These are phyloP conservation scores for Diaporthe capsici DNA, from an alignment of 2,329 filamentous ascomycete species.

Conservation along the genomic window DNA sequence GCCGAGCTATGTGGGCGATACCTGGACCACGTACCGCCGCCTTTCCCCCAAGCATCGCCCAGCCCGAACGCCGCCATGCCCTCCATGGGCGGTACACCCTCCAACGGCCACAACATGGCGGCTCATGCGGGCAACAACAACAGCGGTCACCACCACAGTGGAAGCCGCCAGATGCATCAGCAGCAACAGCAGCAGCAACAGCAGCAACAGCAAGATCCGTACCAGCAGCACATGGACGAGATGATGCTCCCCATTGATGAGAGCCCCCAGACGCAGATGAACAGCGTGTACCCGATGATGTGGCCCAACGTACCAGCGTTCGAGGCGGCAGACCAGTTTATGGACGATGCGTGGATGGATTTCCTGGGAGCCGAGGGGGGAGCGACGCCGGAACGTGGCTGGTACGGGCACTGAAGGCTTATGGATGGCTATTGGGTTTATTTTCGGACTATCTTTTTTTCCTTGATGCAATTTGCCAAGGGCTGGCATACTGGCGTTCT, in stretches of 20 bases:
- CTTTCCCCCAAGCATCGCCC: slow-evolving; percentile 40
- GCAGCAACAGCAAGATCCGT: slow-evolving; percentile 38
- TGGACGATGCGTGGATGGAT: slow-evolving; percentile 57
- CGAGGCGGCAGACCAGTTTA: slow-evolving; percentile 54
- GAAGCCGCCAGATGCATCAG: slow-evolving; percentile 37
- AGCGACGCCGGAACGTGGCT: slow-evolving; percentile 38
- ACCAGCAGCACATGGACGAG: slow-evolving; percentile 43
- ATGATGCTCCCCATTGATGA: slow-evolving; percentile 51
- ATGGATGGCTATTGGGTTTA: background rate
- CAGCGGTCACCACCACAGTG: slow-evolving; percentile 29
- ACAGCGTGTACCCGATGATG: slow-evolving; percentile 60
- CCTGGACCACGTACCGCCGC: slow-evolving; percentile 46
- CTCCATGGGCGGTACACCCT: background rate
- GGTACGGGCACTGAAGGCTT: slow-evolving; percentile 37
- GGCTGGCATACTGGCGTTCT: background rate
- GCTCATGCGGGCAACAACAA: slow-evolving; percentile 27
- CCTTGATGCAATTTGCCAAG: background rate
- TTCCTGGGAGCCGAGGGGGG: slow-evolving; percentile 47
- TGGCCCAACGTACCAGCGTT: slow-evolving; percentile 58
- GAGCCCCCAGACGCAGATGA: slow-evolving; percentile 59
- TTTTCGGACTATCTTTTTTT: background rate
- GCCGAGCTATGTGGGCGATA: slow-evolving; percentile 57
- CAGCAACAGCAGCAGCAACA: slow-evolving; percentile 35
- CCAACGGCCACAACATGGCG: slow-evolving; percentile 33
- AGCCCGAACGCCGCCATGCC: slow-evolving; percentile 37